Conservation (phyloP, 106 monocot species). For the Allium cepa region DNA sequence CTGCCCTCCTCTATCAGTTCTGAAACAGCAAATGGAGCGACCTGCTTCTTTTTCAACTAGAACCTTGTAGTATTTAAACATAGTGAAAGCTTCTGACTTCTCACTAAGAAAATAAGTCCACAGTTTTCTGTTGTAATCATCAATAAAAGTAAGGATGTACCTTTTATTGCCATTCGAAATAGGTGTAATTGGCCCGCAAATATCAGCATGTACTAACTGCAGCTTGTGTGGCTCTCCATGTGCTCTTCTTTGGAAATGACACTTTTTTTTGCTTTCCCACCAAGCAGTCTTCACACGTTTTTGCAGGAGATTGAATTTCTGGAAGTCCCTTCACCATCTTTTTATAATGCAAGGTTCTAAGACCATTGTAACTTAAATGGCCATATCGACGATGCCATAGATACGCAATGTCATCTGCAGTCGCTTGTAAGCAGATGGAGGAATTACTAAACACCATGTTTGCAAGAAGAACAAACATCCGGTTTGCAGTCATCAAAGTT, state of each 20-base stretch:
- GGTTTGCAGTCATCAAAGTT: not conserved
- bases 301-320: too few relatives aligned
- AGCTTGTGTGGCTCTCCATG: not conserved
- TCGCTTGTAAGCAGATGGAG: not conserved
- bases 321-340: not conserved
- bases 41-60: not conserved
- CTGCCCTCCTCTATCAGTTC: not conserved
- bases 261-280: not conserved
- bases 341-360: not conserved
- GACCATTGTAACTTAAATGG: not conserved
- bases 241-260: not conserved
- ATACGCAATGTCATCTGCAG: not conserved
- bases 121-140: not conserved
- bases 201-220: not conserved
- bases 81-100: not conserved
- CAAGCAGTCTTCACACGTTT: too few relatives aligned
- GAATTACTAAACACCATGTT: not conserved
- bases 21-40: not conserved
- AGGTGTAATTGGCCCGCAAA: not conserved
- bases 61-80: not conserved
- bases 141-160: conserved; percentile 2
- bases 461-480: not conserved
- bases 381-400: conserved; percentile 4
- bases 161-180: not conserved
- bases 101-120: not conserved